Evolutionary conservation across 2,329 filamentous ascomycete species (phyloP).

Genomic region (Xylaria sp.): DNA sequence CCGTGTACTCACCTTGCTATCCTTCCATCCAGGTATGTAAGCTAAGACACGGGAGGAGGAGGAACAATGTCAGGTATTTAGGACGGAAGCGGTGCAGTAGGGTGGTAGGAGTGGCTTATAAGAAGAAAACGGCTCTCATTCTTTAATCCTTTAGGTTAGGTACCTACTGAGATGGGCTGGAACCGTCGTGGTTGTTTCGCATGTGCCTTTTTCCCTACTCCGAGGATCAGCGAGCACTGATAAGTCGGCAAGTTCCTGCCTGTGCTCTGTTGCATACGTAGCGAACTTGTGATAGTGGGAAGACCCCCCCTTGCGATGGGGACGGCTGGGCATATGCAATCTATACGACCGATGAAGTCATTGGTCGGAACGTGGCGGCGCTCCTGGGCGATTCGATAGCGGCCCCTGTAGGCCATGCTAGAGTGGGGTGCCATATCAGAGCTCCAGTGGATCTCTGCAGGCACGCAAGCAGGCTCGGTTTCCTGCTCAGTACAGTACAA

Average conservation of each 20-base stretch:
- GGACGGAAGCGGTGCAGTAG: not conserved
- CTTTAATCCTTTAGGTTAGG: not conserved
- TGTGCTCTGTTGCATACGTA: not conserved
- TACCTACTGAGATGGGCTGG: not conserved
- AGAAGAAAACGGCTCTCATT: slow-evolving; percentile 5
- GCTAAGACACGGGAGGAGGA: not conserved
- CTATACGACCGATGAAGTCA: slow-evolving; percentile 37
- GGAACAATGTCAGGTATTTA: not conserved
- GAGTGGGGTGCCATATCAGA: slow-evolving; percentile 17
- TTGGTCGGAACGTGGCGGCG: slow-evolving; percentile 23
- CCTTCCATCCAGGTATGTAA: not conserved
- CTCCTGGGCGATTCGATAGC: slow-evolving; percentile 7
- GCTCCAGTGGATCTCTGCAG: slow-evolving; percentile 4
- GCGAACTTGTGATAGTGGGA: slow-evolving; percentile 23
- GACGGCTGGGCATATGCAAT: slow-evolving; percentile 28
- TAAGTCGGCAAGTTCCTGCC: slow-evolving; percentile 22
- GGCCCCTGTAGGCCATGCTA: slow-evolving; percentile 23
- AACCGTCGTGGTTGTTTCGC: slow-evolving; percentile 8
- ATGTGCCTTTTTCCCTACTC: slow-evolving; percentile 25
- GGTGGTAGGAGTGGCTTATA: slow-evolving; percentile 19
- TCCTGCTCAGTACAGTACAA: not conserved
- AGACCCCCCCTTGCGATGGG: slow-evolving; percentile 13
- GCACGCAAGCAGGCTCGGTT: slow-evolving; percentile 2
- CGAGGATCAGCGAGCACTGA: slow-evolving; percentile 19
- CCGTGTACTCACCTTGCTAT: slow-evolving; percentile 5